Conservation (phyloP, 352 stramenopile species). For the Phytopythium helicoides region DNA sequence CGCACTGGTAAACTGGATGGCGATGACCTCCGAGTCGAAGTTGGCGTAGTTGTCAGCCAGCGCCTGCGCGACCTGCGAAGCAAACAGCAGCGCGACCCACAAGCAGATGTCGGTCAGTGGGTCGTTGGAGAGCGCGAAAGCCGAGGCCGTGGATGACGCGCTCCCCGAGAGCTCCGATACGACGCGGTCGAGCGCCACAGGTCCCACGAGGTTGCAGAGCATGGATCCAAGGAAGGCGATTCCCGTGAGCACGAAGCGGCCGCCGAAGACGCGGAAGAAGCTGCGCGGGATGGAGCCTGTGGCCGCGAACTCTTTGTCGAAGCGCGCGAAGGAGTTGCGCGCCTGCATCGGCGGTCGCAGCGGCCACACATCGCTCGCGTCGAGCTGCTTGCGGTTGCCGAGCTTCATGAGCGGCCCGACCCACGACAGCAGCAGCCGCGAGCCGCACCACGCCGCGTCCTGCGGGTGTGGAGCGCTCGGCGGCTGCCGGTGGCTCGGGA, state of each 20-base stretch:
- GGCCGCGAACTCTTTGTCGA: constrained; percentile 6
- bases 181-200: constrained; percentile 39
- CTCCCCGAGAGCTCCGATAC: constrained; percentile 11
- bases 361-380: constrained; percentile 40
- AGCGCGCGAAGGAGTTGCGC: too few species aligned
- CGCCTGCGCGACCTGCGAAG: constrained; percentile 45
- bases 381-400: constrained; percentile 42
- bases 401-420: constrained; percentile 43
- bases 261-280: constrained; percentile 30
- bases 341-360: constrained; percentile 16
- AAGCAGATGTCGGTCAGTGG: constrained; percentile 11
- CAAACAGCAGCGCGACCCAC: constrained; percentile 48
- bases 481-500: constrained; percentile 1
- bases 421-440: constrained; percentile 41
- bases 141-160: too few species aligned
- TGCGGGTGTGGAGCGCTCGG: constrained; percentile 15
- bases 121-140: constrained; percentile 13
- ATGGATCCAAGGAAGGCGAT: constrained; percentile 42
- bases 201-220: constrained; percentile 46
- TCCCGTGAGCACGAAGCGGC: constrained; percentile 35
- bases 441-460: constrained; percentile 23
- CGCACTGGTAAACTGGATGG: constrained; percentile 45
- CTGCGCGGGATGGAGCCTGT: constrained; percentile 25
- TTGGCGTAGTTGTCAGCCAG: constrained; percentile 46
- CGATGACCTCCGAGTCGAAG: constrained; percentile 46